These are phyloP conservation scores for Amanita phalloides DNA, from an alignment of 768 basidiomycete species.

Conservation along the genomic window DNA sequence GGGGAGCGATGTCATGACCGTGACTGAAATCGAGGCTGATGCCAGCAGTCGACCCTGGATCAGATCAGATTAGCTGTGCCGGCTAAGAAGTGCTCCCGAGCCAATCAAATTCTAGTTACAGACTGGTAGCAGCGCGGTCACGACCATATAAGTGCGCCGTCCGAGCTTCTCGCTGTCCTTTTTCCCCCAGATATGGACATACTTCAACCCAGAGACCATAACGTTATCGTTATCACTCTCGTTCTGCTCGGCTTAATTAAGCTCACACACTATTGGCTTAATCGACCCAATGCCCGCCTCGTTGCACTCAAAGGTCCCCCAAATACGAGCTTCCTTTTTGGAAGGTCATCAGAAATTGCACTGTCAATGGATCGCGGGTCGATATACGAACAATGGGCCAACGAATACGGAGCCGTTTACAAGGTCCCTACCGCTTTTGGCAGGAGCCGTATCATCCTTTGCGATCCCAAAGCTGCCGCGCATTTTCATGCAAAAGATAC, in stretches of 20 bases:
- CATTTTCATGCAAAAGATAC: constrained; percentile 18
- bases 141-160: too few species aligned
- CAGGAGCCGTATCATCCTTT: constrained; percentile 13
- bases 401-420: constrained; percentile 16
- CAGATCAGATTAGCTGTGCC: too few species aligned
- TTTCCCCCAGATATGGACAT: neutral
- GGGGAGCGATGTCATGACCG: too few species aligned
- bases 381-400: constrained; percentile 20
- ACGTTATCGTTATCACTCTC: neutral
- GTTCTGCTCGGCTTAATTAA: constrained; percentile 6
- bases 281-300: constrained; percentile 9
- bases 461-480: constrained; percentile 16
- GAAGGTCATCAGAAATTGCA: constrained; percentile 20
- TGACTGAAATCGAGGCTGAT: too few species aligned
- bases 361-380: constrained; percentile 17
- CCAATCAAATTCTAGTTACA: too few species aligned
- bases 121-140: too few species aligned
- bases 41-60: too few species aligned
- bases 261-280: neutral
- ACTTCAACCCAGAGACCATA: neutral
- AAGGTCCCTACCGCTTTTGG: constrained; percentile 12
- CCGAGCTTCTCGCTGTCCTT: too few species aligned
- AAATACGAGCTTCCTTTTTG: constrained; percentile 30
- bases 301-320: constrained; percentile 30
- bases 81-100: too few species aligned